Evolutionary conservation across 106 monocot genomes (phyloP).

Genomic region (Xerophyta viscosa): DNA sequence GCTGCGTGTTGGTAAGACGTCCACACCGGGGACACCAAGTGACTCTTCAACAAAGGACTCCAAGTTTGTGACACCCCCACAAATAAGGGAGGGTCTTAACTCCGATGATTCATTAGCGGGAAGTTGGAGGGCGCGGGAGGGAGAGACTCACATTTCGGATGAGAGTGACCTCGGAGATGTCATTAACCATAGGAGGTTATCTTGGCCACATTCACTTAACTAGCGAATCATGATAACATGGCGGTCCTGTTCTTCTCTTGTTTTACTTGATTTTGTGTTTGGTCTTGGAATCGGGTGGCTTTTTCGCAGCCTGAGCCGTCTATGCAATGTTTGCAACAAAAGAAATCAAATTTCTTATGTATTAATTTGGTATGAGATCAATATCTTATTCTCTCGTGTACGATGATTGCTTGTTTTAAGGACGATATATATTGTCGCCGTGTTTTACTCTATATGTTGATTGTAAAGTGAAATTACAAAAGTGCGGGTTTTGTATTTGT

Average conservation of each 20-base stretch:
- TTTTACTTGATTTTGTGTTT: background rate
- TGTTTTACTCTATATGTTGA: too few species aligned
- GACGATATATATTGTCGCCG: too few species aligned
- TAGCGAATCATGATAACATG: conserved; percentile 5
- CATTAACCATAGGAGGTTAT: conserved; percentile 23
- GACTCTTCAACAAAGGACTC: conserved; percentile 20
- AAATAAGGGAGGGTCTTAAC: conserved; percentile 35
- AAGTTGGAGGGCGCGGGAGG: conserved; percentile 24
- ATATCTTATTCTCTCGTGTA: too few species aligned
- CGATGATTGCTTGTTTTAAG: too few species aligned
- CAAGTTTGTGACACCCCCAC: conserved; percentile 42
- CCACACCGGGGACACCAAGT: conserved; percentile 24
- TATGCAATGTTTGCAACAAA: too few species aligned
- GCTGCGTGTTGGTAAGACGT: conserved; percentile 45
- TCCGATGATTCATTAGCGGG: conserved; percentile 30
- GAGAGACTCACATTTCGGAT: background rate
- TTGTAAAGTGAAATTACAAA: too few species aligned
- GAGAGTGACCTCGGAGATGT: conserved; percentile 9
- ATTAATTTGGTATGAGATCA: too few species aligned
- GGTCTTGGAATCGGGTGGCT: too few species aligned
- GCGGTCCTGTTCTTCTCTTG: background rate
- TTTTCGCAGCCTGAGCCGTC: too few species aligned
- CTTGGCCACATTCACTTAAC: conserved; percentile 26
- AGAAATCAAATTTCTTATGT: too few species aligned
- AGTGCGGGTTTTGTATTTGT: too few species aligned